A percentile compares a stretch with the other conserved stretches of the same genome.
phyloP scores from a whole-genome alignment of 495 filamentous ascomycete species.

The Penicillium argentinense region DNA sequence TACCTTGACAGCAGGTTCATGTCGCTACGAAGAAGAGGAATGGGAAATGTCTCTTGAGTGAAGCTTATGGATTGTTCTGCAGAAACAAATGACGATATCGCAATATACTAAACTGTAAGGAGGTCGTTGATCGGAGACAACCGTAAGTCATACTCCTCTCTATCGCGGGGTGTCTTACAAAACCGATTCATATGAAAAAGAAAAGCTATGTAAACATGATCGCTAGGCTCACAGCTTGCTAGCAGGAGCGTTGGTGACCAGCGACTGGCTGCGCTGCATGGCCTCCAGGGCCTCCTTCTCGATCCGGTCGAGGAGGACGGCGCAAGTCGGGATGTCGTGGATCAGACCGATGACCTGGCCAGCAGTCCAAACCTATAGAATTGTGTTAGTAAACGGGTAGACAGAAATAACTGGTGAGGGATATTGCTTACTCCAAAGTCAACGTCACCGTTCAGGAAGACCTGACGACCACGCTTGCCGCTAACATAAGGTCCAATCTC shows the following conservation, averaged over 20 bases:
- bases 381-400: conserved; percentile 5
- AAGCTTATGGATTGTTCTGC: no score
- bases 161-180: no score
- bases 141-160: no score
- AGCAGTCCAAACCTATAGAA: conserved; percentile 65
- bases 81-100: no score
- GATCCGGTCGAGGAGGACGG: conserved; percentile 55
- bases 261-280: conserved; percentile 35
- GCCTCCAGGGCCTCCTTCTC: conserved; percentile 63
- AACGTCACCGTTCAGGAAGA: conserved; percentile 88
- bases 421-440: conserved; percentile 77
- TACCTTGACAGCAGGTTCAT: no score
- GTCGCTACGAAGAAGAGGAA: no score
- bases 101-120: no score
- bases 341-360: conserved; percentile 71
- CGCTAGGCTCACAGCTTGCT: conserved; percentile 36
- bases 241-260: conserved; percentile 36
- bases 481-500: conserved; percentile 90
- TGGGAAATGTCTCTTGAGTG: no score
- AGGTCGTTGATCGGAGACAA: no score
- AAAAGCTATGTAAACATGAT: neutral
- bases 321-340: conserved; percentile 67
- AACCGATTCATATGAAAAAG: no score
- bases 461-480: conserved; percentile 86
- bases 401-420: neutral